Base-by-base conservation (phyloP, 768 basidiomycete species). In the Ramaria sp. region DNA sequence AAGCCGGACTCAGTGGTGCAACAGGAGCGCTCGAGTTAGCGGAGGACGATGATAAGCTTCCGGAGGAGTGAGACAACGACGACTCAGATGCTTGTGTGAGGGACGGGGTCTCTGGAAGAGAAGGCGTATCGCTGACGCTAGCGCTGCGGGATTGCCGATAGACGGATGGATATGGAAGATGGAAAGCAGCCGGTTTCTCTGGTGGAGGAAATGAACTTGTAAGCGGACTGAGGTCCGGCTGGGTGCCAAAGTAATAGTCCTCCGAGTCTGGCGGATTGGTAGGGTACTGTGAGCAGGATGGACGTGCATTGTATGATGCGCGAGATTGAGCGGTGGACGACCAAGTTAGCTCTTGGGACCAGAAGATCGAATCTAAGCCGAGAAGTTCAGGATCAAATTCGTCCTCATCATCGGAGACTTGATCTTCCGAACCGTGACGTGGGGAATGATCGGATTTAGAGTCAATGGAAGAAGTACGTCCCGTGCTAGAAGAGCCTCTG, bases 71-170 rank as follows among this genome's bases (percentile, higher is more conserved):
- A 24, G 53, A 55, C n/a, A 32, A 25, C n/a, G 53, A 55, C n/a
- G 27, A 25, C n/a, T 50, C 34, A 37, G 48, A 50, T n/a, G 28
- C 20, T 8, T 50, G 32, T 6, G 53, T 55, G 18, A 48, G 24
- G 4, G 52, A 44, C 15, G 39, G 52, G 10, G 39, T 53, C 4
- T 44, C 52, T n/a, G 41, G n/a, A 41, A 52, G 8, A 15, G 53
- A 55, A 18, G 53, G 53, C n/a, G 53, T 37, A 34, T 55, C 53
- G 20, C 53, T 55, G 12, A 55, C 24, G 28, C 53, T 55, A 24
- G 53, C 44, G 25, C 53, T 55, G 27, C 53, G 53, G 25, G 53
- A 47, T 3, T 38, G 38, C 10, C 53, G 53, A 27, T 45, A 41
- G 47, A 25, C 45, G 15, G 39, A 20, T 34, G 53, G 39, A 36